These are phyloP conservation scores for Penicillium silybi DNA, from an alignment of 495 filamentous ascomycete genomes.

Conservation along the genomic window DNA sequence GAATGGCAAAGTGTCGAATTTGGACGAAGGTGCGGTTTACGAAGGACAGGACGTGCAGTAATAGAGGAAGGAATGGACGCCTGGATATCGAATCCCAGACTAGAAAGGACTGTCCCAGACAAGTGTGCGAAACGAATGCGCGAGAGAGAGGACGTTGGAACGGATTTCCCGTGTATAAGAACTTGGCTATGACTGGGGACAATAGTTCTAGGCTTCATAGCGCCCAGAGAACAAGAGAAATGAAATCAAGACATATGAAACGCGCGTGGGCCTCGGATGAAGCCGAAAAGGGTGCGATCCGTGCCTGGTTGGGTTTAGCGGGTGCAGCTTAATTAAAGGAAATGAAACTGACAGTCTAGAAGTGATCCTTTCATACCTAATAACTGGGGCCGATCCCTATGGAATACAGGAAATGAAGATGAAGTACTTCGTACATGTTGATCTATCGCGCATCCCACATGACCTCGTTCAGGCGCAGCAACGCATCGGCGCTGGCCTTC, in stretches of 20 bases:
- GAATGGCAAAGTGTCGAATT: not conserved
- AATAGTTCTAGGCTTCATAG: not conserved
- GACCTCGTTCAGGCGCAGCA: slow-evolving; percentile 72
- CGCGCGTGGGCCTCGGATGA: slow-evolving; percentile 26
- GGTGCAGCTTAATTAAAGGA: slow-evolving; percentile 15
- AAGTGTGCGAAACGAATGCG: slow-evolving; percentile 11
- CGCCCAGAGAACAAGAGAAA: slow-evolving; percentile 18
- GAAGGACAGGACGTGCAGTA: slow-evolving; percentile 1
- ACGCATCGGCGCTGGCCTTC: slow-evolving; percentile 69
- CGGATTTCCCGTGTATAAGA: not conserved
- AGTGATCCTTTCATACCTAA: not conserved
- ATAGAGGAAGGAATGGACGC: slow-evolving; percentile 30
- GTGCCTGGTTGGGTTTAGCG: slow-evolving; percentile 13
- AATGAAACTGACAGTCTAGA: no score
- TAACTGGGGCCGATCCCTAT: not conserved
- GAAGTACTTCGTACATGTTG: not conserved
- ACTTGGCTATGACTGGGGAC: not conserved
- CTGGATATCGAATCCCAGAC: slow-evolving; percentile 31
- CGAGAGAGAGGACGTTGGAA: not conserved
- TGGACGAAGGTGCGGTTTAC: not conserved
- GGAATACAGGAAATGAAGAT: not conserved
- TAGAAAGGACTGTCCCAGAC: slow-evolving; percentile 25
- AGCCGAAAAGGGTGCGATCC: slow-evolving; percentile 10
- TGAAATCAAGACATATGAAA: slow-evolving; percentile 30
- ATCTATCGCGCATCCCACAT: slow-evolving; percentile 61